Base-by-base conservation (phyloP, 2,329 filamentous ascomycete species). In the Hypocrella siamensis region DNA sequence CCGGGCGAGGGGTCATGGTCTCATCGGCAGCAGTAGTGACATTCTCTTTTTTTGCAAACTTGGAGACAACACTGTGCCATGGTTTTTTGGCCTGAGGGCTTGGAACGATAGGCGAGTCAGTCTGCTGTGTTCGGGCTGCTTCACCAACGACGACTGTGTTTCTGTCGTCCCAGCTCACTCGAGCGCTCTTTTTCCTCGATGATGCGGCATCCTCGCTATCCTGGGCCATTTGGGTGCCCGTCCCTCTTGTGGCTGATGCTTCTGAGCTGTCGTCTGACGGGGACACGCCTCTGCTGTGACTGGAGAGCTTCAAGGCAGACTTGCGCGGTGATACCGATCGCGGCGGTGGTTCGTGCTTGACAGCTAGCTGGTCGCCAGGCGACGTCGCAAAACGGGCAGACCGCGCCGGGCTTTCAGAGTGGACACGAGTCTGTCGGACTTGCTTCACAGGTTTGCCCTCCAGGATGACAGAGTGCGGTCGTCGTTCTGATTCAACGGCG, bases 131-230 rank as follows among this genome's bases (percentile, higher is more conserved):
- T 8, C 51, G 45, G 6, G 53, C 53, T 8, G 62, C 52, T 31
- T 71, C 61, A 6, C 64, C 67, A 16, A 71, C 61, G 3, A 72
- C 55, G 8, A 67, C 55, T 7, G 63, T 67, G n/a, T 55, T 62
- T 21, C 67, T 65, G 31, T 83, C 78, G 39, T 83, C 77, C 46
- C 85, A 94, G 54, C 84, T 93, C 29, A 86, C 80, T 17, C 80
- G 65, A 2, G 70, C 69, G 25, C 64, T 68, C 51, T 78, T 83
- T 54, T 74, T 83, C 36, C 70, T 61, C 14, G 53, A 43, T 2
- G 51, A 19, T 2, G 44, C 30, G 2, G 44, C 17, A 9, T 69
- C 65, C 3, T 63, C 58, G 6, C 47, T 44, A 4, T 32, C 31
- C 5, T 36, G 42, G 12, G 44, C 25, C 7, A 14, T 14, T 26